phyloP scores from a whole-genome alignment of 768 basidiomycete species.

The Agrocybe pediades region DNA sequence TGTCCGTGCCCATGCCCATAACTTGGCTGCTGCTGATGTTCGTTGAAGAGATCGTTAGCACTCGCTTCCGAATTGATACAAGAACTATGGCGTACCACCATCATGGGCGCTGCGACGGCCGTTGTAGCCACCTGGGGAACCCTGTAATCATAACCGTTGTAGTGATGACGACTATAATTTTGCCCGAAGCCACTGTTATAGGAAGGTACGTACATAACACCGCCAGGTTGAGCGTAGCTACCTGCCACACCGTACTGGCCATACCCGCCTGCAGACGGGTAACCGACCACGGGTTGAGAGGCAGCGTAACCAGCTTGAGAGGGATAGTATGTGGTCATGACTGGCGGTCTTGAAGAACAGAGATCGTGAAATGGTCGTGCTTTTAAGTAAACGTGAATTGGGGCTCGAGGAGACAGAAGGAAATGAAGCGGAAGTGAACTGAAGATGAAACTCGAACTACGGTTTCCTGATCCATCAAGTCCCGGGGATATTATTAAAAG shows the following conservation, averaged over 20 bases:
- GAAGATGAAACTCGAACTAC: constrained; percentile 8
- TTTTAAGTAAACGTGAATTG: constrained; percentile 10
- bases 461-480: constrained; percentile 6
- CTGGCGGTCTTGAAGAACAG: constrained; percentile 13
- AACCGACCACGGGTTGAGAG: constrained; percentile 33
- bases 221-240: constrained; percentile 28
- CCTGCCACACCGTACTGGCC: constrained; percentile 20
- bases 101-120: constrained; percentile 24
- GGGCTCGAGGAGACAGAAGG: constrained; percentile 1
- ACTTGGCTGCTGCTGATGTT: constrained; percentile 26
- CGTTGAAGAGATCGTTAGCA: background rate
- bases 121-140: constrained; percentile 23
- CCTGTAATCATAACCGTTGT: constrained; percentile 20
- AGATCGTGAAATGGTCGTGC: background rate
- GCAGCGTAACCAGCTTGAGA: constrained; percentile 33
- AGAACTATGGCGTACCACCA: constrained; percentile 25
- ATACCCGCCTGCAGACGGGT: constrained; percentile 22
- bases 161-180: constrained; percentile 26
- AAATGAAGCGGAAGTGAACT: constrained; percentile 8
- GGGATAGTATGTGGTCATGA: constrained; percentile 40
- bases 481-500: background rate
- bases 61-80: background rate
- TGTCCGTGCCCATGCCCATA: constrained; percentile 21
- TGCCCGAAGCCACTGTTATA: constrained; percentile 24
- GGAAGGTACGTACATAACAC: constrained; percentile 33